Evolutionary conservation across 2,329 filamentous ascomycete species (phyloP), one percentile per base, ranked within the genome.

Genomic region (Pestalotiopsis sp.): DNA sequence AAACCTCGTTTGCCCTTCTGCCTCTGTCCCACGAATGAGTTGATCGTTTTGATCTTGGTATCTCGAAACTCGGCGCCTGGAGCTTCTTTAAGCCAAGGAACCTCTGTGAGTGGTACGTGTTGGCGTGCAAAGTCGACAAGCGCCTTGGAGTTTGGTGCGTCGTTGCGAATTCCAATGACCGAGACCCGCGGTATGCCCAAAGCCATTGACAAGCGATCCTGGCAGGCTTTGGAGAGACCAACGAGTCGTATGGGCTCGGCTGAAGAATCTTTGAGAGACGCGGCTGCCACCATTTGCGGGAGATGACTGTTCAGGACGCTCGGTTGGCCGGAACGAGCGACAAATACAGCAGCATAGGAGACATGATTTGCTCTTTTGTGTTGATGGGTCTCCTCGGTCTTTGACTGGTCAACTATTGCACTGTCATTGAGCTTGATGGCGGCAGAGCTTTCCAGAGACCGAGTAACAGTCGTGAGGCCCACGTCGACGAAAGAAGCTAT

Each of bases 131-230:
- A 87, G 4, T 89, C 83, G 27, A 90, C 76, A 11, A 94, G 76
- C 1, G 86, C 83, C 64, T 83, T 83, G 0, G 87, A 83, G 57
- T 87, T 85, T 0, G 90, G 89, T 0, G 90, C 89, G 49, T 81
- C 85, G 6, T 82, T 81, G 23, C 83, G 78, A 6, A 94, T 77
- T 0, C 86, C 92, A 39, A 94, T 80, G 25, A 90, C 89, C 1
- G 90, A 92, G 0, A 90, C 89, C 41, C 90, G 85, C 0, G 90
- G 88, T 11, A 93, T 83, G 2, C 87, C 87, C 3, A 93, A 81
- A 23, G 84, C 84, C 38, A 80, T 78, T 62, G 87, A 87, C 17
- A 94, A 79, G 13, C 85, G 84, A 17, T 87, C 81, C 60, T 91
- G 90, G 64, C 85, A 87, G 0, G 85, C 80, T 66, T 86, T 88